Evolutionary conservation across 305 asterid genomes (phyloP), one percentile per base, ranked within the genome.

Genomic region (Lippia alba): DNA sequence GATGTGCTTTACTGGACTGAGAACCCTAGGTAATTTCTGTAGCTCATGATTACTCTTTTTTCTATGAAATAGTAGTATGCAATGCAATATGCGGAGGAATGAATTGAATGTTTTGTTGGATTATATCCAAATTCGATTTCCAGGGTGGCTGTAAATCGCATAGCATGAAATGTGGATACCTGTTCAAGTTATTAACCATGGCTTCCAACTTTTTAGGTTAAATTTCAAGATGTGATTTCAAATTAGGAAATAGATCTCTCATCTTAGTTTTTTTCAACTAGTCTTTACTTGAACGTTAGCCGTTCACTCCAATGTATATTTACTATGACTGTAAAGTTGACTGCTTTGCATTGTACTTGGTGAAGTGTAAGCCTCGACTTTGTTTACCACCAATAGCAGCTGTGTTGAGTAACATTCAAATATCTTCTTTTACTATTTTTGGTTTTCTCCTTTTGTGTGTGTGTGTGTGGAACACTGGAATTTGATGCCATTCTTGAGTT

Each of bases 401-500:
- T 24, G n/a, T 56, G 12, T 71, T 50, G 49, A 41, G 51, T 56
- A 56, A 18, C 64, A 55, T 69, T 66, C 40, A 48, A 17, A 76
- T 63, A 6, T 0, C 64, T 41, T 48, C 18, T 12, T 48, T 48
- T 48, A 1, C 18, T 48, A 3, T n/a, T 48, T n/a, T 48, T 48
- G 1, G 54, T 48, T 9, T 45, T 7, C 1, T 44, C 1, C 49
- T 14, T 7, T 8, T 44, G 45, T 5, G 45, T 39, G 45, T 39
- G 10, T 44, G 12, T 44, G 49, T 8, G 49, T 44, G 49, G 49
- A 36, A 36, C 41, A 24, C 30, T 39, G 45, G 51, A 55, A 10
- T 56, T 74, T 71, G 62, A 19, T 62, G 17, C 74, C 46, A 10
- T 64, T 64, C n/a, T 71, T 80, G 41, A 54, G 30, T 54, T n/a